A percentile compares a stretch with the other conserved stretches of the same genome.
Evolutionary conservation across 768 basidiomycete genomes (phyloP).

Genomic region (Auricularia heimuer): DNA sequence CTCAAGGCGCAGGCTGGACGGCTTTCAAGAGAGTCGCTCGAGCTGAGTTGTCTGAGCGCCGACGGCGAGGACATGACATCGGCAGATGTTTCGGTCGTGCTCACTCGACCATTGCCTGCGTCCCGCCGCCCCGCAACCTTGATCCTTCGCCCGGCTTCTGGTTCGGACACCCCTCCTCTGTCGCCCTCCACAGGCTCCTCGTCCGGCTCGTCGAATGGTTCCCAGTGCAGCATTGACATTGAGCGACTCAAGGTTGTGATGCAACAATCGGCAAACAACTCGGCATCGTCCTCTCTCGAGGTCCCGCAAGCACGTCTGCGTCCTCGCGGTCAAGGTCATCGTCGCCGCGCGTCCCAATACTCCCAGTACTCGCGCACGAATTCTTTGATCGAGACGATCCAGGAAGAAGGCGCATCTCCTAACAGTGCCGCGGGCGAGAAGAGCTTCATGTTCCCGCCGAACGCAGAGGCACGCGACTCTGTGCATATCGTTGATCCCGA

Average conservation of each 20-base stretch:
- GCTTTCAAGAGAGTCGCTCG: slow-evolving; percentile 54
- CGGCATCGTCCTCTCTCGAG: slow-evolving; percentile 31
- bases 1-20: slow-evolving; percentile 52
- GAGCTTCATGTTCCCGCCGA: slow-evolving; percentile 5
- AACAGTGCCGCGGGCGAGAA: slow-evolving; percentile 5
- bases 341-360: slow-evolving; percentile 56
- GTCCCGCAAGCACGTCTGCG: slow-evolving; percentile 36
- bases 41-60: slow-evolving; percentile 53
- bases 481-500: not conserved
- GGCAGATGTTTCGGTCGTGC: slow-evolving; percentile 36
- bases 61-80: slow-evolving; percentile 53
- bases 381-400: slow-evolving; percentile 72
- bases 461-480: slow-evolving; percentile 3
- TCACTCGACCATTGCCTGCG: slow-evolving; percentile 45
- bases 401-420: slow-evolving; percentile 46
- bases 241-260: slow-evolving; percentile 48
- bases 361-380: slow-evolving; percentile 40
- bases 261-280: slow-evolving; percentile 37
- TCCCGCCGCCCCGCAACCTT: slow-evolving; percentile 46
- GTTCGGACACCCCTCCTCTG: slow-evolving; percentile 53
- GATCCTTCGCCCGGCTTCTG: slow-evolving; percentile 49
- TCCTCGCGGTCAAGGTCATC: slow-evolving; percentile 57
- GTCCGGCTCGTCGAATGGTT: slow-evolving; percentile 45
- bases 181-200: slow-evolving; percentile 60
- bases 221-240: slow-evolving; percentile 70